These are phyloP conservation scores for Domatiomyces globalis DNA, from an alignment of 2,329 filamentous ascomycete species.

Conservation along the genomic window DNA sequence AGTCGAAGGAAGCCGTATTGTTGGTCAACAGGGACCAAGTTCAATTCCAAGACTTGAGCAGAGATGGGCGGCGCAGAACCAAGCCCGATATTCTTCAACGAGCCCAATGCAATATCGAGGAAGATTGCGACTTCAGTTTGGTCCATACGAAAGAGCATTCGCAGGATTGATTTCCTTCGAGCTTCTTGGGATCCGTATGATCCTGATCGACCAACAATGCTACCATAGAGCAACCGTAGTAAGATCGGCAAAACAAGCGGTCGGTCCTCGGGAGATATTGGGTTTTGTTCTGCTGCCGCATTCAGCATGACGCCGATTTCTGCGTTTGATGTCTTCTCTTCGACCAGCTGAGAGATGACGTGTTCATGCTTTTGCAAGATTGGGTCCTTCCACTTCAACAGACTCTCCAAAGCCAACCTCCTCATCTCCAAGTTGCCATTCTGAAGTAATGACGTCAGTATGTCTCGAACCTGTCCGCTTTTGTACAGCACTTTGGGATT, in stretches of 20 bases:
- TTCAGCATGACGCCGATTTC: conserved; percentile 83
- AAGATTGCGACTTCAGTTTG: conserved; percentile 65
- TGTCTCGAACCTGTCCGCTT: conserved; percentile 58
- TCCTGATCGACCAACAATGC: conserved; percentile 70
- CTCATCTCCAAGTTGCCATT: conserved; percentile 89
- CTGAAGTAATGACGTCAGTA: conserved; percentile 59
- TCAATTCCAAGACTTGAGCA: conserved; percentile 28
- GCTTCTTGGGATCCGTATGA: conserved; percentile 66
- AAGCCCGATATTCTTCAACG: conserved; percentile 46
- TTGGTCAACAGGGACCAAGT: conserved; percentile 52
- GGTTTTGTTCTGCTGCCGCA: conserved; percentile 47
- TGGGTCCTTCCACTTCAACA: conserved; percentile 78
- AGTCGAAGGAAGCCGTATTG: conserved; percentile 88
- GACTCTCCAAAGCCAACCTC: conserved; percentile 65
- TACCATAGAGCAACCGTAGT: conserved; percentile 74
- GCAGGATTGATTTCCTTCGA: conserved; percentile 57
- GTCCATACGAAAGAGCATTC: conserved; percentile 64
- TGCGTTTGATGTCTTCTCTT: conserved; percentile 83
- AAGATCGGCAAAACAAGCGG: conserved; percentile 68
- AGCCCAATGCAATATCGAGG: conserved; percentile 64
- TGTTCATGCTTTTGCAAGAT: conserved; percentile 67
- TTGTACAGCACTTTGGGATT: conserved; percentile 78
- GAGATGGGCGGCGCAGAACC: conserved; percentile 30
- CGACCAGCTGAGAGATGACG: conserved; percentile 70
- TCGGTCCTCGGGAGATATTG: conserved; percentile 61